Evolutionary conservation across 2,329 filamentous ascomycete genomes (phyloP).

Genomic region (Bipolaris sorokiniana): DNA sequence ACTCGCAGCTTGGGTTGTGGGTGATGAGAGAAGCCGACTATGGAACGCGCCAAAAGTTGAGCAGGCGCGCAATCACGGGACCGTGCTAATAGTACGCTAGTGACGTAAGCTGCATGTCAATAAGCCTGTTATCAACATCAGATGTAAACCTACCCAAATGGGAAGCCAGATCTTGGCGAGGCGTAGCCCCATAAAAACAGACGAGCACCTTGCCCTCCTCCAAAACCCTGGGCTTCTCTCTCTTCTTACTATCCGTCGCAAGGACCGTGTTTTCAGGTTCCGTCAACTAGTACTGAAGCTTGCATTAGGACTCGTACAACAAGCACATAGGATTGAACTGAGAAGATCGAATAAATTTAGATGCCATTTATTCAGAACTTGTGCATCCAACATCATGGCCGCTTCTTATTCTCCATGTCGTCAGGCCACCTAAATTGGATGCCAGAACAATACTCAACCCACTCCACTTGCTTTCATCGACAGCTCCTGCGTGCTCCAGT

Average conservation of each 20-base stretch:
- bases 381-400: conserved; percentile 37
- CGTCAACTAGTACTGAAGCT: not conserved
- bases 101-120: conserved; percentile 15
- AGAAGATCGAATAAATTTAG: not conserved
- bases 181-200: conserved; percentile 5
- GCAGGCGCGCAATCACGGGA: conserved; percentile 28
- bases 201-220: not conserved
- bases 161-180: conserved; percentile 7
- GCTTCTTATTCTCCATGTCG: conserved; percentile 21
- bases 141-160: conserved; percentile 1
- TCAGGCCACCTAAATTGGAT: conserved; percentile 37
- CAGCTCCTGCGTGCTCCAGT: conserved; percentile 7
- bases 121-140: conserved; percentile 3
- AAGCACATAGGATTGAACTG: not conserved
- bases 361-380: not conserved
- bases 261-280: not conserved
- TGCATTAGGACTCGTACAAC: not conserved
- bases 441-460: conserved; percentile 24
- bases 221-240: not conserved
- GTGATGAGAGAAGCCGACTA: conserved; percentile 24
- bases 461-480: conserved; percentile 13
- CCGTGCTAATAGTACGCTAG: conserved; percentile 14
- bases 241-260: not conserved
- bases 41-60: conserved; percentile 19
- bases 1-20: conserved; percentile 39